Conservation (phyloP, 495 filamentous ascomycete species). For the Lepraria neglecta region DNA sequence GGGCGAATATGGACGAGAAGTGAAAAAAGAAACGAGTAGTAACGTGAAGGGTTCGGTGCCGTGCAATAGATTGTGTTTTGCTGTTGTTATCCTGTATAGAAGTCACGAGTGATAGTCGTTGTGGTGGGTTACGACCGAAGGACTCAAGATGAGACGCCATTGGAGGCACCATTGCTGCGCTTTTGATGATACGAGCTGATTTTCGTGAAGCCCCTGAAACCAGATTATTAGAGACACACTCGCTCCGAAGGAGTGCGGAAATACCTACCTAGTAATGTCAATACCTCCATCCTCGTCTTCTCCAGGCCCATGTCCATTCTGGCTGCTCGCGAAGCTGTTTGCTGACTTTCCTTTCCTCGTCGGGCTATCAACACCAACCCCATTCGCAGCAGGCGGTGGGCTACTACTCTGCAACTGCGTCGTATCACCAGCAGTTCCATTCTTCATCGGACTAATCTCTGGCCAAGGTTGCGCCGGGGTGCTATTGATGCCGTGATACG, state of each 20-base stretch:
- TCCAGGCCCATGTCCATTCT: conserved; percentile 32
- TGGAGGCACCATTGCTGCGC: conserved; percentile 39
- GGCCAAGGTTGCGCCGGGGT: conserved; percentile 64
- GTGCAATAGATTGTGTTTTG: background rate
- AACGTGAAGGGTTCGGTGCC: background rate
- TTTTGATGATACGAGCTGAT: conserved; percentile 62
- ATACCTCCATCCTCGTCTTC: conserved; percentile 55
- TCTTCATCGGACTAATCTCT: conserved; percentile 57
- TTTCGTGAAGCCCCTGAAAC: conserved; percentile 59
- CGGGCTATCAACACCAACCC: conserved; percentile 35
- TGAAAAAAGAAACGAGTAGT: background rate
- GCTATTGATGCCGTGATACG: conserved; percentile 60
- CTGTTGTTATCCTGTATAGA: background rate
- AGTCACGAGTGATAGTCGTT: background rate
- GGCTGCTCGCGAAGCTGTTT: conserved; percentile 14
- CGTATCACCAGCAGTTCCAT: conserved; percentile 40
- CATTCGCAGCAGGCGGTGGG: conserved; percentile 48
- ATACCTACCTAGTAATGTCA: conserved; percentile 59
- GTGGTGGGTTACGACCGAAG: background rate
- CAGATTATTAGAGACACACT: background rate
- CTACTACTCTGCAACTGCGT: conserved; percentile 60
- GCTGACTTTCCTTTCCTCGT: conserved; percentile 18
- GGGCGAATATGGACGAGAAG: background rate
- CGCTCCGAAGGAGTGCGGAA: background rate
- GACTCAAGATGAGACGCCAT: background rate